Percentiles rank a stretch among this genome's conserved stretches.
These are phyloP conservation scores for Ceriops tagal DNA, from an alignment of 345 rosid species.

Conservation along the genomic window DNA sequence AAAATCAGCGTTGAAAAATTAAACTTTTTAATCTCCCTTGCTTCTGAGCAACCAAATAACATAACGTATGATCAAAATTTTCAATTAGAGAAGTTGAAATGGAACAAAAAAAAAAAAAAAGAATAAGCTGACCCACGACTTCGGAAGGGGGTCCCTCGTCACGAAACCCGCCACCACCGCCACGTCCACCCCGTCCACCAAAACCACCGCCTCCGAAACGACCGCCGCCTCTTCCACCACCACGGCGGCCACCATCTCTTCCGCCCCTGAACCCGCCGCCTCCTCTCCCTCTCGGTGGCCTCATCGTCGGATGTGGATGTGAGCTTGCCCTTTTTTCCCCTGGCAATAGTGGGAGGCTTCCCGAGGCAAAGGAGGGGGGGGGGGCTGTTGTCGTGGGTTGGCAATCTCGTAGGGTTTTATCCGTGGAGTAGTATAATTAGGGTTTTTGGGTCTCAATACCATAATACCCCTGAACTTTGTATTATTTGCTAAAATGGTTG, in stretches of 20 bases:
- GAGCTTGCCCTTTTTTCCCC: neutral
- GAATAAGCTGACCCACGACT: conserved; percentile 61
- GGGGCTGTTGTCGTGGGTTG: too few species aligned
- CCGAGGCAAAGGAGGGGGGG: too few species aligned
- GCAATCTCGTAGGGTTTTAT: too few species aligned
- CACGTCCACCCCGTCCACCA: conserved; percentile 19
- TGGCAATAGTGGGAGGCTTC: too few species aligned
- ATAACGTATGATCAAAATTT: too few species aligned
- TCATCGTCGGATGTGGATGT: conserved; percentile 7
- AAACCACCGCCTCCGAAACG: conserved; percentile 11
- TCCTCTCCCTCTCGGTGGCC: conserved; percentile 30
- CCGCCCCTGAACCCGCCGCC: conserved; percentile 25
- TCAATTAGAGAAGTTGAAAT: neutral
- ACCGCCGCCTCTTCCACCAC: conserved; percentile 12
- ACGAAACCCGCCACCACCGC: conserved; percentile 39
- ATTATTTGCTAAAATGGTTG: too few species aligned
- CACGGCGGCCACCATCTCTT: conserved; percentile 9
- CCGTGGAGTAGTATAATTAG: too few species aligned
- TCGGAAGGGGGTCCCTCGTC: conserved; percentile 91
- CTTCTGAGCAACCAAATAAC: too few species aligned
- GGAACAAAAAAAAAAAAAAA: neutral
- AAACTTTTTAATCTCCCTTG: too few species aligned
- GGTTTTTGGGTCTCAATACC: too few species aligned
- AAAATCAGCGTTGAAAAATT: too few species aligned
- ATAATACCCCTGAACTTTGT: too few species aligned